Percentiles rank a stretch among this genome's conserved stretches.
Evolutionary conservation across 805 yeast genomes (phyloP).

Genomic region (Spathaspora boniae): DNA sequence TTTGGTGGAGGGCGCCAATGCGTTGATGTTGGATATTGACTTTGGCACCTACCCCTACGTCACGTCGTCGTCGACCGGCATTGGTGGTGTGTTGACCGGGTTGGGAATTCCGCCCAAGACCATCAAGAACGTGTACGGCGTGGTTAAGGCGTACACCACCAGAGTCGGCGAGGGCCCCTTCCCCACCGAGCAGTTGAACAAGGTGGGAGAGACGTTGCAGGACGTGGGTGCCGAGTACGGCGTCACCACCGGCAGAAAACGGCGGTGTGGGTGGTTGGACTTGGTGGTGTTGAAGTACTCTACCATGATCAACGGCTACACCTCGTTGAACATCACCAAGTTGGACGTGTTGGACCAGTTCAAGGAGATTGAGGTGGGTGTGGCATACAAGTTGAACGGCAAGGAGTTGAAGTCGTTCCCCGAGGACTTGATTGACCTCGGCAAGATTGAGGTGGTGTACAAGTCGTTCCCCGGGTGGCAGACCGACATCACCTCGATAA

Average conservation of each 20-base stretch:
- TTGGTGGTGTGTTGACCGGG: slow-evolving; percentile 98
- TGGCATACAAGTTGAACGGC: slow-evolving; percentile 79
- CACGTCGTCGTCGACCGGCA: slow-evolving; percentile 92
- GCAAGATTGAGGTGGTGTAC: slow-evolving; percentile 88
- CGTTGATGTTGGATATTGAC: slow-evolving; percentile 94
- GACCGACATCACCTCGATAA: slow-evolving; percentile 69
- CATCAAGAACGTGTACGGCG: slow-evolving; percentile 84
- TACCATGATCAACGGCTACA: slow-evolving; percentile 89
- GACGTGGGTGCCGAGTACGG: slow-evolving; percentile 93
- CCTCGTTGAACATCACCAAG: slow-evolving; percentile 90
- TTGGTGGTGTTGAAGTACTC: slow-evolving; percentile 92
- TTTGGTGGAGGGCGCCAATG: slow-evolving; percentile 96
- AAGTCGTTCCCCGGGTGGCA: slow-evolving; percentile 95
- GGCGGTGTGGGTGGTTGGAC: slow-evolving; percentile 99
- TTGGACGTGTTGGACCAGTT: slow-evolving; percentile 91
- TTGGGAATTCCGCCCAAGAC: slow-evolving; percentile 91
- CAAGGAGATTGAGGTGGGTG: slow-evolving; percentile 83
- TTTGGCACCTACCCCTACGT: slow-evolving; percentile 98
- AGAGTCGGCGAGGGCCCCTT: slow-evolving; percentile 99
- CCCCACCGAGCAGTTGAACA: slow-evolving; percentile 95
- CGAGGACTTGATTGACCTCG: slow-evolving; percentile 79
- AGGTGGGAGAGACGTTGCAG: slow-evolving; percentile 82
- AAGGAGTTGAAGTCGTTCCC: slow-evolving; percentile 79
- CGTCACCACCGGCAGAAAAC: slow-evolving; percentile 97
- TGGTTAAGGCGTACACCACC: slow-evolving; percentile 97